Evolutionary conservation across 1,139 yeast species (phyloP), one percentile per base, ranked within the genome.

Genomic region (Hemisphaericaspora lyxosophila): DNA sequence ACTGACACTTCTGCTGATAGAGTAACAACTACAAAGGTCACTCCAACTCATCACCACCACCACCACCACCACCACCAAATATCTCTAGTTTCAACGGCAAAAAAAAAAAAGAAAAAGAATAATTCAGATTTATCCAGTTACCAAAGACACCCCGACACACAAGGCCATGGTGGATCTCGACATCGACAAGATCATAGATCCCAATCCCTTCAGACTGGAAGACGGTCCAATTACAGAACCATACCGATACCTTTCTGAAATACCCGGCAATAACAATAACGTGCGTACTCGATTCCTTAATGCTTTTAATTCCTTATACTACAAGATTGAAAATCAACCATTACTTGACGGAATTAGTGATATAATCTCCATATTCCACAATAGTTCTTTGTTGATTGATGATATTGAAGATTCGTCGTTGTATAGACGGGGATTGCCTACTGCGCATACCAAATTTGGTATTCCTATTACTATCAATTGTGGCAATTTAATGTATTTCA

Each of bases 401-500:
- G 97, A 89, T 54, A 85, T 89, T 22, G 97, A 89, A 54, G 97
- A 89, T 56, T 69, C 64, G 33, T 84, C 95, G 1, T 64, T 61
- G 22, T 64, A 77, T 33, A 69, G 97, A 45, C 63, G 97, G 24
- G 96, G 96, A 0, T 60, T 67, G 16, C 85, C 88, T 1, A 80
- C 88, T 3, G 88, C 96, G 0, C 96, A 89, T 58, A 62, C 76
- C 33, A 70, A 82, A 32, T 89, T 65, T 57, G 97, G 97, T 0
- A 59, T 73, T 0, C 89, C 96, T 0, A 77, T 79, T 51, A 85
- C 96, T 4, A 78, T 90, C 43, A 90, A 89, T 56, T 75, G 90
- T 40, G 86, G 94, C 2, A 87, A 85, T 57, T 78, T 84, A 56
- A 83, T 85, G 78, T 85, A 88, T 57, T 88, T 90, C 55, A 66